Base-by-base conservation (phyloP, 768 basidiomycete species). In the Podaxis sp. region DNA sequence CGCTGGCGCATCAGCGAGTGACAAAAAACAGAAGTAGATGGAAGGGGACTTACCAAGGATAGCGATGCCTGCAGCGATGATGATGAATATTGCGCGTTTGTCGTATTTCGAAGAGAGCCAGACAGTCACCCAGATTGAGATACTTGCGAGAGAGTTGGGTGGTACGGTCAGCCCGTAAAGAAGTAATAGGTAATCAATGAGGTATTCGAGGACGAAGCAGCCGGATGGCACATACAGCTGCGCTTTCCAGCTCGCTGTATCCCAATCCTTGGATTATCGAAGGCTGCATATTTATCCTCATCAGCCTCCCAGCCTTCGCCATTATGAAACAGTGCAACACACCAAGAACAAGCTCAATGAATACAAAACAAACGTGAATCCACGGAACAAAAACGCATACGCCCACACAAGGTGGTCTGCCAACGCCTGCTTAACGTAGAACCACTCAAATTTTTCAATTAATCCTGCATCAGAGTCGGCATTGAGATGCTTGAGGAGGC, bases 321-420 rank as follows among this genome's bases (percentile, higher is more conserved):
- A 4, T 7, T 6, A 6, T 30, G 28, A 6, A 30, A 30, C 28
- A 0, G 28, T 30, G 28, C 28, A 30, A 66, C 76, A 38, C 67
- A 82, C 83, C 79, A 86, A 64, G 72, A 87, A 87, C 6, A 88
- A 72, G 70, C 83, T 84, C 65, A 86, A 68, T 15, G 85, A 84
- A 68, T 86, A 87, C 22, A 84, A 67, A 9, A 81, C 84, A 65
- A 85, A 86, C 1, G 87, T 81, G 66, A 83, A 86, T 0, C 83
- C 85, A 63, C 87, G 86, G 72, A 87, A 87, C 1, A 87, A 74
- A 19, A 86, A 67, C 0, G 84, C 84, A 68, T 88, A 88, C 3
- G 75, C 81, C 83, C 85, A 86, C 15, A 85, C 82, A 15, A 87
- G 73, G 62, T 82, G 86, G 65, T 89, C 85, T 52, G 73, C 77